Conservation (phyloP, 2,329 filamentous ascomycete genomes). For the Fusarium sp. region DNA sequence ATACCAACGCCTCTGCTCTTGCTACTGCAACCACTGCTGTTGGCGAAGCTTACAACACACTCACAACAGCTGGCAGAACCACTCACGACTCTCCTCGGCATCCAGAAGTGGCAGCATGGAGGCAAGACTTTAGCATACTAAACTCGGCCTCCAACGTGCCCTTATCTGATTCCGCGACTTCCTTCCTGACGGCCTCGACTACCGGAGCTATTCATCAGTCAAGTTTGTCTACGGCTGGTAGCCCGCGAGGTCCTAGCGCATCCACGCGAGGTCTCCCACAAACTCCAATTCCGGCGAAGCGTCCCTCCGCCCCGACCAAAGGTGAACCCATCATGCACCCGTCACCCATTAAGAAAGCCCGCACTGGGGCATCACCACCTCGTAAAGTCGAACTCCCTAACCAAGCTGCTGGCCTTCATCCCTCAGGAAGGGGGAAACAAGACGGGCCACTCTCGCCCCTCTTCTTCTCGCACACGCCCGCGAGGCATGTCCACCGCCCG, state of each 20-base stretch:
- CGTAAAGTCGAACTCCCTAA: constrained; percentile 61
- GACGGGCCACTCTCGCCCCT: constrained; percentile 65
- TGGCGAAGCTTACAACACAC: constrained; percentile 31
- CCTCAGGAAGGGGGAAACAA: constrained; percentile 47
- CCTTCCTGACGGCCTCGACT: constrained; percentile 24
- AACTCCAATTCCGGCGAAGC: constrained; percentile 47
- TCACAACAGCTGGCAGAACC: constrained; percentile 27
- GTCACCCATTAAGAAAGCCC: constrained; percentile 63
- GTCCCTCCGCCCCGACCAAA: constrained; percentile 42
- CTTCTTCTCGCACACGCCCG: constrained; percentile 66
- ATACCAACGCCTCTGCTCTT: constrained; percentile 29
- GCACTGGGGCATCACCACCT: constrained; percentile 63
- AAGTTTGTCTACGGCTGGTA: constrained; percentile 38
- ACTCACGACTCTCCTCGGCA: constrained; percentile 33
- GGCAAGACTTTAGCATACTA: constrained; percentile 38
- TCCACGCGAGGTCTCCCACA: constrained; percentile 35
- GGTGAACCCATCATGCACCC: constrained; percentile 53
- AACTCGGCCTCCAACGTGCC: constrained; percentile 42
- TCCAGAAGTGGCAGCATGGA: constrained; percentile 44
- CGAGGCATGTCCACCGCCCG: constrained; percentile 56
- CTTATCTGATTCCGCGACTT: constrained; percentile 22
- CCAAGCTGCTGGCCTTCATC: constrained; percentile 42
- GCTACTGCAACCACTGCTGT: constrained; percentile 28
- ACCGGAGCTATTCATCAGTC: constrained; percentile 43
- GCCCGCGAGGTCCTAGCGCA: constrained; percentile 35